Evolutionary conservation across 352 stramenopile species (phyloP).

Genomic region (Peronospora farinosa): DNA sequence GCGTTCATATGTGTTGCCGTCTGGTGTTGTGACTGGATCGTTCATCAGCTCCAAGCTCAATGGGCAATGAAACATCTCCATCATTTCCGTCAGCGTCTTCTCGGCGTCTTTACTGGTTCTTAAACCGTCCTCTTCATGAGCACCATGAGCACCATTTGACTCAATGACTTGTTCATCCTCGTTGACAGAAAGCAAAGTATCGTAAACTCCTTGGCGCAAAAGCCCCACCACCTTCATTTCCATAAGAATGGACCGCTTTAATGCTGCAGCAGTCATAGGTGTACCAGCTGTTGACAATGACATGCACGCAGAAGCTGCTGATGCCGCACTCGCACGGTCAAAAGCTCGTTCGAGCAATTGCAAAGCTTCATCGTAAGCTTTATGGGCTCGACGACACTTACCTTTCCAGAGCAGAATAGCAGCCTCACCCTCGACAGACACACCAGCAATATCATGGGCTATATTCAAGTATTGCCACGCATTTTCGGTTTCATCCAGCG

Average conservation of each 20-base stretch:
- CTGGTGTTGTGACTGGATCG: conserved; percentile 63
- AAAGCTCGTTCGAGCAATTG: conserved; percentile 45
- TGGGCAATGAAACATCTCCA: conserved; percentile 66
- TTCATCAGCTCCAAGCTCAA: conserved; percentile 76
- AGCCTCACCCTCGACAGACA: conserved; percentile 41
- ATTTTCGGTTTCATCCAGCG: conserved; percentile 42
- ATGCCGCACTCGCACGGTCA: conserved; percentile 42
- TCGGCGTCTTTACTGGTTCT: conserved; percentile 17
- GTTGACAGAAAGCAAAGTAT: conserved; percentile 34
- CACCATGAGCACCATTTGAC: conserved; percentile 4
- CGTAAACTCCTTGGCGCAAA: conserved; percentile 40
- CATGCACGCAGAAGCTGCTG: conserved; percentile 24
- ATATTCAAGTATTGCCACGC: conserved; percentile 39
- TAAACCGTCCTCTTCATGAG: conserved; percentile 1
- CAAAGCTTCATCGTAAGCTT: conserved; percentile 44
- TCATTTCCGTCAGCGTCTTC: conserved; percentile 55
- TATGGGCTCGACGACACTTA: conserved; percentile 53
- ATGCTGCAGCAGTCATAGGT: conserved; percentile 21
- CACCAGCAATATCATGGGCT: conserved; percentile 26
- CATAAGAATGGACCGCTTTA: conserved; percentile 51
- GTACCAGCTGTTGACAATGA: conserved; percentile 26
- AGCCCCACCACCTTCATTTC: conserved; percentile 62
- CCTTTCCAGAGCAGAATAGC: conserved; percentile 54
- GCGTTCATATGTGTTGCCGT: conserved; percentile 71
- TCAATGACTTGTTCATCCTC: conserved; percentile 6